Evolutionary conservation across 1,284 basidiomycete species (phyloP).

Genomic region (Moesziomyces sp.): DNA sequence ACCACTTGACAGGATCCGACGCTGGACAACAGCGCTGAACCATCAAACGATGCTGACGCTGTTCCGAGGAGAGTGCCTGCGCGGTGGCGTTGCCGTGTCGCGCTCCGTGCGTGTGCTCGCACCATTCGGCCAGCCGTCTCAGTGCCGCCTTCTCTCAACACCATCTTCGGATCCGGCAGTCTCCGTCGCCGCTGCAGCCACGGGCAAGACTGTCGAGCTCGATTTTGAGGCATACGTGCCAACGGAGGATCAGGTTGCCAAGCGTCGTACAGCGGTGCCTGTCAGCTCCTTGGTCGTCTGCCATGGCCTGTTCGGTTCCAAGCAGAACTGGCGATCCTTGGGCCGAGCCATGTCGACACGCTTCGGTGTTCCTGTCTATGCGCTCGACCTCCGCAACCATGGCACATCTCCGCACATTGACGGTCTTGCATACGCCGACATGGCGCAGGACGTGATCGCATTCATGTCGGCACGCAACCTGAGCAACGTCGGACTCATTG

Average conservation of each 20-base stretch:
- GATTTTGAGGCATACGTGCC: slow-evolving; percentile 47
- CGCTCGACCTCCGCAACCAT: slow-evolving; percentile 85
- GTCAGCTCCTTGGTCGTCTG: slow-evolving; percentile 69
- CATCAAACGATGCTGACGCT: slow-evolving; percentile 19
- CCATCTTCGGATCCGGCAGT: slow-evolving; percentile 33
- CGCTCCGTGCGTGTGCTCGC: slow-evolving; percentile 1
- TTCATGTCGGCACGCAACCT: slow-evolving; percentile 70
- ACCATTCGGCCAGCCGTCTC: neutral
- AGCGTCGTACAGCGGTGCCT: slow-evolving; percentile 13
- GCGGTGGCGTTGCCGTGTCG: neutral
- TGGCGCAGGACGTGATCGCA: slow-evolving; percentile 78
- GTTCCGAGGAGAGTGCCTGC: slow-evolving; percentile 13
- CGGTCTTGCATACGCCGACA: slow-evolving; percentile 76
- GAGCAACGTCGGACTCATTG: slow-evolving; percentile 76
- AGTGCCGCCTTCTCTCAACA: slow-evolving; percentile 12
- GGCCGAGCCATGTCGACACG: slow-evolving; percentile 75
- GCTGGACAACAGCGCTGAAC: too few species aligned
- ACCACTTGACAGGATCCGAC: neutral
- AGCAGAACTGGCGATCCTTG: slow-evolving; percentile 81
- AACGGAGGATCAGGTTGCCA: slow-evolving; percentile 7
- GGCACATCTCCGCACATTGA: slow-evolving; percentile 79
- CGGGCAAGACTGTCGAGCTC: slow-evolving; percentile 39
- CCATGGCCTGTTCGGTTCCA: slow-evolving; percentile 75
- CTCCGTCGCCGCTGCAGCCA: slow-evolving; percentile 25
- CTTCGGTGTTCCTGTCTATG: slow-evolving; percentile 76